Evolutionary conservation across 2,329 filamentous ascomycete genomes (phyloP), one percentile per base, ranked within the genome.

Genomic region (Hypoxylon sp.): DNA sequence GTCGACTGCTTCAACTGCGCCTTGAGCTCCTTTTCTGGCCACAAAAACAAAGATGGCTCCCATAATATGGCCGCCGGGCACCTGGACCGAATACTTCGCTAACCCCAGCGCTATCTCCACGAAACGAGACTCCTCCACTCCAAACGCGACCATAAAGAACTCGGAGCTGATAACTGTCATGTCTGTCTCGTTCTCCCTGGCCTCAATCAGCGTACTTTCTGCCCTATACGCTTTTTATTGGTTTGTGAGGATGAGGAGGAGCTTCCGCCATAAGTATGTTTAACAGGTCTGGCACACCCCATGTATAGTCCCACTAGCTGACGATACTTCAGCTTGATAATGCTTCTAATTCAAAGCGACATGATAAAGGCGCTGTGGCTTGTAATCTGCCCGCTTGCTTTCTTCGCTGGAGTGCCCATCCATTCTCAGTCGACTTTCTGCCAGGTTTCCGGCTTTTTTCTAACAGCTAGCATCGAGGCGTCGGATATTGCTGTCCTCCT

Each of bases 311-410:
- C n/a, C 21, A 30, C 6, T n/a, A 50, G 21, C 48, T 65, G 39
- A 51, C 75, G 76, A 37, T 39, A 11, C 12, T 25, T 9, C 67
- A 92, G 90, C 67, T 83, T 95, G 58, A 90, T 95, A 61, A 88
- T 94, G 83, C 78, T 93, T 39, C 81, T 94, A 12, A 88, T 95
- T 48, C 84, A 88, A 65, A 90, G 90, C 70, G 91, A 94, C 76
- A 85, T 91, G 74, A 86, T 90, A 77, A 91, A 92, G 76, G 86
- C 88, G 2, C 74, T 88, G 2, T 92, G 88, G 86, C 88, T 90
- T 66, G 83, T 93, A 66, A 77, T 91, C 43, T 90, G 89, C 69
- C 85, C 90, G 0, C 79, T 87, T 1, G 84, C 88, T 19, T 85
- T 85, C 19, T 83, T 93, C 32, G 75, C 77, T 1, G 75, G 76